Conservation (phyloP, 495 filamentous ascomycete species). For the Lichenothelia convexa region DNA sequence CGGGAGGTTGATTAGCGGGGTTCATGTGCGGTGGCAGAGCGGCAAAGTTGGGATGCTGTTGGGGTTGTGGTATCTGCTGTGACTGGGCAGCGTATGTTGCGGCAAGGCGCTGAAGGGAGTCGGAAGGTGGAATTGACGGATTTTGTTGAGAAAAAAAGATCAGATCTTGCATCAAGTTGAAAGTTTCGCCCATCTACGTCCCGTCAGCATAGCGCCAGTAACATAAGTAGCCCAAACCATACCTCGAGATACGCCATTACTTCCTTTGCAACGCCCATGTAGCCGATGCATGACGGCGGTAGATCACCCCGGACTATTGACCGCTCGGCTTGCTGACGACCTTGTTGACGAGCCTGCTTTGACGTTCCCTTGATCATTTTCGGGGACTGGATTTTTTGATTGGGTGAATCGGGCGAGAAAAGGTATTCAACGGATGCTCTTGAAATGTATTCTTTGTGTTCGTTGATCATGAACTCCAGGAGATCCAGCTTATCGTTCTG, state of each 20-base stretch:
- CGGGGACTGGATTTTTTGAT: neutral
- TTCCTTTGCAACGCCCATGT: neutral
- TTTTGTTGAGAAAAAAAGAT: neutral
- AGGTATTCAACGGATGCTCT: neutral
- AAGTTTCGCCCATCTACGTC: neutral
- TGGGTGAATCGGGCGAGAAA: neutral
- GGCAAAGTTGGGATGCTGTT: too few relatives aligned
- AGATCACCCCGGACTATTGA: neutral
- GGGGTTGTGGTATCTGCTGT: too few relatives aligned
- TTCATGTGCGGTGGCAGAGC: too few relatives aligned
- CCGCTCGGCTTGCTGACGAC: neutral
- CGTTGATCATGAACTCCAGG: neutral
- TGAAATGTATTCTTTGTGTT: neutral
- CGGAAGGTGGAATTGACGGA: neutral
- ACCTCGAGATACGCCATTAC: neutral
- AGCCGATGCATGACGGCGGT: neutral
- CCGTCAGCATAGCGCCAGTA: neutral
- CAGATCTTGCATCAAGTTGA: neutral
- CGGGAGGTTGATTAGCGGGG: too few relatives aligned
- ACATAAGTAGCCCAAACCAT: neutral
- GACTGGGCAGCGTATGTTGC: neutral
- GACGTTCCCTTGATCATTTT: neutral
- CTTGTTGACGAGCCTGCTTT: neutral
- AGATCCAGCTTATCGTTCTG: neutral
- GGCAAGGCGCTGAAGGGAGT: neutral